Evolutionary conservation across 208 protist species (phyloP), one percentile per base, ranked within the genome.

Genomic region (Acanthamoeba quina): DNA sequence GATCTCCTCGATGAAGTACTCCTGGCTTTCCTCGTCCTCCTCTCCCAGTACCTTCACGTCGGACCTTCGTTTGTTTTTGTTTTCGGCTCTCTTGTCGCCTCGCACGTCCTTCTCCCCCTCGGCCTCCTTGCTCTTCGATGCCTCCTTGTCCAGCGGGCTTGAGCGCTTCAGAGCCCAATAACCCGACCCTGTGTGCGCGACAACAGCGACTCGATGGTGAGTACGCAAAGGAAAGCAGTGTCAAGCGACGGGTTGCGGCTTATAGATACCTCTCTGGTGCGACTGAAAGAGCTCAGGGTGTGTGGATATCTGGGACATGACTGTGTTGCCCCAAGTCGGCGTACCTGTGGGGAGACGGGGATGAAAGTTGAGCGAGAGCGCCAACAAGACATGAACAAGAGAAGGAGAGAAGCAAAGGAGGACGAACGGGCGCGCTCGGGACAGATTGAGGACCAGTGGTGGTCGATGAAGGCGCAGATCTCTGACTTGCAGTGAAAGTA

Each of bases 231-330:
- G 24, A 31, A 64, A 24, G 24, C 21, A 6, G 24, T 24, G 24
- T 26, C 11, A 17, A 24, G 58, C 58, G 15, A 3, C 19, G 2
- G 10, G 17, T 60, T 60, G 54, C 19, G 19, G 54, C 54, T 21
- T 5, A 3, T 24, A 24, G 19, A 3, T 60, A 74, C 85, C 85
- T 91, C 85, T 70, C 37, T 91, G 85, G 17, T 74, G 60, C 5
- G 85, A 91, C 47, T 76, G 54, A 54, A 91, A 91, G 37, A 91
- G 85, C 60, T 91, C 85, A 10, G 85, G 85, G 37, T 91, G 85
- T 21, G 85, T 91, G 41, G 85, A 91, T n/a, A 91, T 91, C 85
- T 91, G 85, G 6, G 85, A 91, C 85, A 91, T 91, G 60, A 91
- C 85, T 4, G 85, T 91, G 60, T 91, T 91, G 7, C 60, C 85